Evolutionary conservation across 2,329 filamentous ascomycete genomes (phyloP).

Genomic region (Colletotrichum falcatum): DNA sequence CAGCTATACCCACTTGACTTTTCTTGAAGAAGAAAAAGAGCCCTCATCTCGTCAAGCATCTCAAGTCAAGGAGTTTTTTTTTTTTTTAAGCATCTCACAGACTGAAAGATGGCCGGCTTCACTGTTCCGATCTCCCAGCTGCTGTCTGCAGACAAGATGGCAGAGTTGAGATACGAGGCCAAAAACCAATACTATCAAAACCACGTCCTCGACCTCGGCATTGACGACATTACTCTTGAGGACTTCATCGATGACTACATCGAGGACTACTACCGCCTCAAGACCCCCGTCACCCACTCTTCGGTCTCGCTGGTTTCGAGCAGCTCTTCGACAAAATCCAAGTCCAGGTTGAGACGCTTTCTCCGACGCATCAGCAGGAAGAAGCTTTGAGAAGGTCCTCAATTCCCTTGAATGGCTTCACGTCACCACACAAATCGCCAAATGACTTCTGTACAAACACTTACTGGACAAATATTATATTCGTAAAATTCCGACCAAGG

Average conservation of each 20-base stretch:
- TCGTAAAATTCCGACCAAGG: background rate
- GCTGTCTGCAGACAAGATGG: constrained; percentile 8
- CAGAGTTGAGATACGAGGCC: constrained; percentile 20
- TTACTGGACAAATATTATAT: background rate
- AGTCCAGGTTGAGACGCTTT: constrained; percentile 7
- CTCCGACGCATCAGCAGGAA: constrained; percentile 10
- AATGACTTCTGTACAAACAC: background rate
- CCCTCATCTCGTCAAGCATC: background rate
- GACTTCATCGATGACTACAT: constrained; percentile 30
- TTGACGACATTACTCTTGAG: constrained; percentile 13
- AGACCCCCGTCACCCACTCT: background rate
- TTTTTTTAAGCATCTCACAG: background rate
- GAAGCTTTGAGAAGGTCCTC: background rate
- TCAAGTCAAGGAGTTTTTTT: background rate
- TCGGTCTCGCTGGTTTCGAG: background rate
- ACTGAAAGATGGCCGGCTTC: background rate
- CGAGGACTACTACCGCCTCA: constrained; percentile 15
- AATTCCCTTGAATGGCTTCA: background rate
- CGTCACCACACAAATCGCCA: background rate
- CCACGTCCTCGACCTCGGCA: constrained; percentile 12
- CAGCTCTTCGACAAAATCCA: background rate
- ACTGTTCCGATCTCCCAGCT: background rate
- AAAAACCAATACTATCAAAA: constrained; percentile 3
- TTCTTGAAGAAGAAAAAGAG: background rate
- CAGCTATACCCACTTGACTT: background rate